Conservation (phyloP, 2,329 filamentous ascomycete species). For the Alternaria rosae region DNA sequence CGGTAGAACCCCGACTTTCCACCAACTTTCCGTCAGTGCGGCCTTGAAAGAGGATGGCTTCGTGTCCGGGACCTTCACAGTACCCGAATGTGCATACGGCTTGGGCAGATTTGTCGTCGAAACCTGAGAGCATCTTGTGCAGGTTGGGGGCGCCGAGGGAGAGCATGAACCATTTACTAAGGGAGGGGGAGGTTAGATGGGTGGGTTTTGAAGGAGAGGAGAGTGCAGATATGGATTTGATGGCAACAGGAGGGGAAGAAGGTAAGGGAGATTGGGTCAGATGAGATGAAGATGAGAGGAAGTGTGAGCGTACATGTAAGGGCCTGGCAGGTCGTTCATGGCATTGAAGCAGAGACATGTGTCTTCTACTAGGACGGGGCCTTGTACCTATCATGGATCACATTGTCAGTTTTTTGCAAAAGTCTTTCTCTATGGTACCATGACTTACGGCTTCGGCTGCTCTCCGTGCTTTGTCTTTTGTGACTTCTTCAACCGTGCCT, state of each 20-base stretch:
- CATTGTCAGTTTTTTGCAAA: background rate
- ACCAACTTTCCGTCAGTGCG: slow-evolving; percentile 87
- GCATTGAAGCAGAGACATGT: slow-evolving; percentile 94
- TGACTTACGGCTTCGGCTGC: slow-evolving; percentile 76
- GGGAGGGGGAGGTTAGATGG: background rate
- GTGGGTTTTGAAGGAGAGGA: background rate
- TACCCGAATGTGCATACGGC: slow-evolving; percentile 97
- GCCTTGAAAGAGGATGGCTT: slow-evolving; percentile 90
- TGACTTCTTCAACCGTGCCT: slow-evolving; percentile 90
- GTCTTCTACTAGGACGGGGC: slow-evolving; percentile 93
- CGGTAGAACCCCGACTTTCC: slow-evolving; percentile 76
- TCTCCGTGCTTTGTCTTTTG: slow-evolving; percentile 81
- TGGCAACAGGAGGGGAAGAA: no score
- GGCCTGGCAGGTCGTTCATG: slow-evolving; percentile 87
- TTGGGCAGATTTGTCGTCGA: slow-evolving; percentile 88
- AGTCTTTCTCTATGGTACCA: background rate
- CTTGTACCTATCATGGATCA: slow-evolving; percentile 66
- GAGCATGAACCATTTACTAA: slow-evolving; percentile 92
- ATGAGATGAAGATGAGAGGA: background rate
- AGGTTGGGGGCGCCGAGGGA: slow-evolving; percentile 82
- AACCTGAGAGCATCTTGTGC: slow-evolving; percentile 88
- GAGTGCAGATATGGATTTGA: no score
- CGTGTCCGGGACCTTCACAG: slow-evolving; percentile 80
- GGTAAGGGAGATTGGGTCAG: background rate
- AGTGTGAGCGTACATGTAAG: slow-evolving; percentile 78